Base-by-base conservation (phyloP, 352 stramenopile genomes). In the Thalassiosira sp. region DNA sequence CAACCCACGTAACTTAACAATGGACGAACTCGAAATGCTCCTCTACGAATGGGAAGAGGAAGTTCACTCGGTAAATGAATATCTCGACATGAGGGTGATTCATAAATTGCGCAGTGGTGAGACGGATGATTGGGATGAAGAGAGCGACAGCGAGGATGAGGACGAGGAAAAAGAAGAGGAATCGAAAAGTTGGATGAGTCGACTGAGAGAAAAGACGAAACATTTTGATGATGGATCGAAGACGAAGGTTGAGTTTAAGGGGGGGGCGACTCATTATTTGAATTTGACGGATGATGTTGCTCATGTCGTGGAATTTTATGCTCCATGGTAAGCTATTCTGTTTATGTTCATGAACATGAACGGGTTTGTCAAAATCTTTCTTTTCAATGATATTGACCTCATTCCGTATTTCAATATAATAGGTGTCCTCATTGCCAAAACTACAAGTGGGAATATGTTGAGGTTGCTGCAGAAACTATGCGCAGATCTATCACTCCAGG, bases 41-140 rank as follows among this genome's bases (percentile, higher is more conserved):
- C 53, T 85, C 3, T 85, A 77, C 45, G 57, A 76, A 40, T 79
- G 72, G 68, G 78, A 85, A 28, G 52, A 68, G 28, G 59, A 76
- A 37, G 58, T 25, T 22, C 15, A n/a, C 33, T 16, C 58, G 18
- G 73, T 85, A 11, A 61, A 57, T 11, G 78, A 85, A 51, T 85
- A 85, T 25, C 37, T 71, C 22, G 72, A 85, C 24, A 54, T 64
- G 52, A 63, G 22, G 18, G 52, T 53, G 15, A 53, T 72, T 49
- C 13, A 59, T 16, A 15, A 57, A 51, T 54, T 72, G 31, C 59
- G 59, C 20, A 51, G 5, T 3, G 53, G 48, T 7, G 52, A 72
- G 15, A 0, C 25, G 24, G 60, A 52, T 48, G 59, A 84, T 53
- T 8, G 74, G 33, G 43, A 61, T 13, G 65, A 43, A 51, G n/a